Base-by-base conservation (phyloP, 768 basidiomycete genomes). In the Pleurotus salmoneostramineus region DNA sequence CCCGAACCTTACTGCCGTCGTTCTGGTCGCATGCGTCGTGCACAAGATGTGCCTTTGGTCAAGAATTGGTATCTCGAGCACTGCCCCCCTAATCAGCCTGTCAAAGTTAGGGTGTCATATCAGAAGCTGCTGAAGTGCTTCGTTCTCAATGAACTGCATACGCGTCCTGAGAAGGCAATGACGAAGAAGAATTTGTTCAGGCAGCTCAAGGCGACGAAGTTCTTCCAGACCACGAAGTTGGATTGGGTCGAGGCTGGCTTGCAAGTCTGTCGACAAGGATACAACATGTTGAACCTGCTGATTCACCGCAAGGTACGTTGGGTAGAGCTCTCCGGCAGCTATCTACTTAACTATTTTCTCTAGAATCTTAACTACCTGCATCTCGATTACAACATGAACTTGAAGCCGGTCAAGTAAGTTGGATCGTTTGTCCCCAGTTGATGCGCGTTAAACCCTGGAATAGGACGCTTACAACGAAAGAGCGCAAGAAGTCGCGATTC, bases 191-290 rank as follows among this genome's bases (percentile, higher is more conserved):
- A 95, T 68, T 69, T 98, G 50, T 98, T 99, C 83, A 82, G 93
- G 45, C 92, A 95, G 68, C 79, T 95, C 58, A 98, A 98, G 74
- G 89, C 92, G n/a, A 99, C 97, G 58, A 98, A 98, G 74, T 99
- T 99, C 76, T 99, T 99, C 87, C 97, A 98, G 78, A 93, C 92
- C 11, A 99, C 97, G 3, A 93, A 83, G 63, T 74, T 99, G 63
- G 97, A 99, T 72, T 99, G 97, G 97, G 96, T 99, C 37, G 97
- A 99, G 72, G 97, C 96, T 2, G 97, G 97, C 63, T 74, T 99
- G 60, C 97, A 99, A 72, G 96, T 99, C 55, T 98, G 96, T 77
- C 80, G 97, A 63, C 97, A 99, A 70, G 97, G 97, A 42, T 99
- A 97, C 77, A 99, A 98, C 76, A 99, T 99, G 97, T 78, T 99